Conservation (phyloP, 2,329 filamentous ascomycete species). For the Gaeumannomyces sp. region DNA sequence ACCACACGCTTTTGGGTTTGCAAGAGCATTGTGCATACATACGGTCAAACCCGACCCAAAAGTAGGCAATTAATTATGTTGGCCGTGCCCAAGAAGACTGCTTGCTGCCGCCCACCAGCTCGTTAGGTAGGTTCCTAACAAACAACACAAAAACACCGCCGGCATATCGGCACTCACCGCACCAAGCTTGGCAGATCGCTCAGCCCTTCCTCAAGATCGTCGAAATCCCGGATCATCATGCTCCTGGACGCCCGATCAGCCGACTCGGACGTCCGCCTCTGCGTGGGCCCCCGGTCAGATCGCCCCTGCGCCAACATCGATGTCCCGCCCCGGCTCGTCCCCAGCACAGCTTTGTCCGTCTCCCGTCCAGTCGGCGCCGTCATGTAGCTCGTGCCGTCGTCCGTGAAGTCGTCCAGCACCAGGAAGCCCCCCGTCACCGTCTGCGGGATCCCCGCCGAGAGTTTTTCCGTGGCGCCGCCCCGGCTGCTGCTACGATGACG, state of each 20-base stretch:
- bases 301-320: slow-evolving; percentile 9
- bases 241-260: slow-evolving; percentile 8
- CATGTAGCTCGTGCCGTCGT: slow-evolving; percentile 20
- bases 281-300: slow-evolving; percentile 1
- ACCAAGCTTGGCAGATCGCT: background rate
- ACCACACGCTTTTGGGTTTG: too few relatives aligned
- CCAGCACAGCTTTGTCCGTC: slow-evolving; percentile 14
- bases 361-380: slow-evolving; percentile 18
- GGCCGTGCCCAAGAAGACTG: background rate
- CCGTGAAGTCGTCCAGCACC: slow-evolving; percentile 20
- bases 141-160: background rate
- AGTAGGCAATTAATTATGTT: background rate
- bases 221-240: slow-evolving; percentile 31
- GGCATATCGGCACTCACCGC: background rate
- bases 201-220: slow-evolving; percentile 17
- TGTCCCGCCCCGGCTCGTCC: slow-evolving; percentile 14
- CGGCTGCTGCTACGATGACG: slow-evolving; percentile 1
- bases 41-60: background rate
- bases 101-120: background rate
- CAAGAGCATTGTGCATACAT: background rate
- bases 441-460: background rate
- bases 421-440: slow-evolving; percentile 17
- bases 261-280: slow-evolving; percentile 6
- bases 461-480: background rate
- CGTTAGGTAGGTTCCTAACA: background rate